phyloP scores from a whole-genome alignment of 2,329 filamentous ascomycete species.

The Botrytis porri region DNA sequence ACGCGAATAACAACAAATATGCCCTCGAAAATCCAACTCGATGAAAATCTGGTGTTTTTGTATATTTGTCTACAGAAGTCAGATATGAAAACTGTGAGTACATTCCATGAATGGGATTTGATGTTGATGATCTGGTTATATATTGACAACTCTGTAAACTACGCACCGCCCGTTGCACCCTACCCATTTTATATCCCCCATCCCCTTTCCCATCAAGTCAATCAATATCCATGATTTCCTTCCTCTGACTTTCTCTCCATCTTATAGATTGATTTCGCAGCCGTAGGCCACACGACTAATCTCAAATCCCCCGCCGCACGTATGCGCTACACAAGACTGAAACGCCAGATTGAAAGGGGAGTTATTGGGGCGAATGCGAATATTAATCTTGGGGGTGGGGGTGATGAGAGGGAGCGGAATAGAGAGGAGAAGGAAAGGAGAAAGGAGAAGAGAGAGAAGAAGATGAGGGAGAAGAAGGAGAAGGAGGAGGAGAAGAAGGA shows the following conservation, averaged over 20 bases:
- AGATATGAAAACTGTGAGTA: conserved; percentile 40
- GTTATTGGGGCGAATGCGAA: conserved; percentile 32
- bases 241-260: background rate
- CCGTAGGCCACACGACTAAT: conserved; percentile 37
- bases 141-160: background rate
- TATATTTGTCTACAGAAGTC: conserved; percentile 43
- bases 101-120: no score
- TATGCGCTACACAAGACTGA: conserved; percentile 42
- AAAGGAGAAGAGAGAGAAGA: background rate
- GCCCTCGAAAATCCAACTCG: conserved; percentile 41
- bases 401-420: conserved; percentile 2
- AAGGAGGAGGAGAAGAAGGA: background rate
- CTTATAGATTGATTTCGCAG: conserved; percentile 42
- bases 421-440: conserved; percentile 1
- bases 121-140: background rate
- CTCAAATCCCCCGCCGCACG: conserved; percentile 41
- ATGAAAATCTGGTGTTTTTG: conserved; percentile 43
- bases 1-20: conserved; percentile 27
- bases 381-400: conserved; percentile 22
- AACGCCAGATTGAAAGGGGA: conserved; percentile 36
- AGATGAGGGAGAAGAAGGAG: background rate
- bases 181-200: background rate
- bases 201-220: background rate
- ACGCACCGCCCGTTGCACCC: background rate
- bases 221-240: background rate